These are phyloP conservation scores for Knufia petricola DNA, from an alignment of 2,329 filamentous ascomycete genomes.

Conservation along the genomic window DNA sequence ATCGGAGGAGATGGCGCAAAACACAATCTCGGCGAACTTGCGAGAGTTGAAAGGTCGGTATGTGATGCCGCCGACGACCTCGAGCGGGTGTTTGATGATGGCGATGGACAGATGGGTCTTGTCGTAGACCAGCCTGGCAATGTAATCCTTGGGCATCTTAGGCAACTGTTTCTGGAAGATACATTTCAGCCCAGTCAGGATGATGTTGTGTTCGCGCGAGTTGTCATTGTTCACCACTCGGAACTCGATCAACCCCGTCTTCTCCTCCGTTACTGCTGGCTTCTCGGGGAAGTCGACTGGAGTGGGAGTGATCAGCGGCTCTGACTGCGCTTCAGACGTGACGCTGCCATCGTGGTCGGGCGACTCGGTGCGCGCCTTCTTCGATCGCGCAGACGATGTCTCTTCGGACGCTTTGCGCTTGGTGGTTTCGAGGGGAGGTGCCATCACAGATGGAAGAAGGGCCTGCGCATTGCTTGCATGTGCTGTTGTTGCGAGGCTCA, in stretches of 20 bases:
- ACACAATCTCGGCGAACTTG: constrained; percentile 95
- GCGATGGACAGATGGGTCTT: constrained; percentile 92
- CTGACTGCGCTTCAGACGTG: constrained; percentile 21
- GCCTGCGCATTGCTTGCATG: background rate
- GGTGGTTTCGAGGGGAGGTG: constrained; percentile 16
- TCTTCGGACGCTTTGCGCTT: constrained; percentile 45
- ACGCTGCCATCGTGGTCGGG: constrained; percentile 27
- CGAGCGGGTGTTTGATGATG: constrained; percentile 90
- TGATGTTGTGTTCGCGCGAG: constrained; percentile 76
- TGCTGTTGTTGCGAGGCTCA: too few relatives aligned
- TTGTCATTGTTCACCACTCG: constrained; percentile 97
- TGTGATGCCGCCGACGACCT: constrained; percentile 90
- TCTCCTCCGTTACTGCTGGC: constrained; percentile 87
- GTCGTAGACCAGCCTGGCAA: constrained; percentile 93
- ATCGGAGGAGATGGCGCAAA: constrained; percentile 93
- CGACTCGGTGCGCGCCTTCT: constrained; percentile 42
- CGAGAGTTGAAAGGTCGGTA: constrained; percentile 89
- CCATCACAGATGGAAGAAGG: background rate
- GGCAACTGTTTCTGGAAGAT: constrained; percentile 98
- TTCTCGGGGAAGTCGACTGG: constrained; percentile 85
- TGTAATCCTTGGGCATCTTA: constrained; percentile 99
- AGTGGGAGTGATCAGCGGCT: constrained; percentile 47
- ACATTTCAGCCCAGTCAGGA: constrained; percentile 89
- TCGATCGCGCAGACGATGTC: constrained; percentile 35
- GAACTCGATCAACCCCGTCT: constrained; percentile 90